phyloP scores from a whole-genome alignment of 75 land plant species.

The Sequoiadendron giganteum region DNA sequence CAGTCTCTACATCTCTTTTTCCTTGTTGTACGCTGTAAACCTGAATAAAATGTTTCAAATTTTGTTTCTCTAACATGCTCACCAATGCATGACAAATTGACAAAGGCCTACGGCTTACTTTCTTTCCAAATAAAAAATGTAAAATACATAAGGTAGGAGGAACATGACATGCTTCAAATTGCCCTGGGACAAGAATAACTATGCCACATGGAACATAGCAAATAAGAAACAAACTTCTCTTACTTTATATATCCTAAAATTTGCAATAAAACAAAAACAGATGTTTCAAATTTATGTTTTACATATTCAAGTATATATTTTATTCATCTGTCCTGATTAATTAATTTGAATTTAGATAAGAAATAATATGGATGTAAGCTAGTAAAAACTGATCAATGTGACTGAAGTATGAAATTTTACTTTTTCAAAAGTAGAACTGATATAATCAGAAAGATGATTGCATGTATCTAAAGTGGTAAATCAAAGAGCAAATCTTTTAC shows the following conservation, averaged over 20 bases:
- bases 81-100: background rate
- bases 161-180: background rate
- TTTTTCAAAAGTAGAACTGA: background rate
- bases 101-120: background rate
- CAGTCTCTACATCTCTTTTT: conserved; percentile 92
- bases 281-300: background rate
- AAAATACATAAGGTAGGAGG: background rate
- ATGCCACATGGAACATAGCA: background rate
- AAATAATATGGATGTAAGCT: background rate
- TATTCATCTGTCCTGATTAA: background rate
- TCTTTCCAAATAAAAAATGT: background rate
- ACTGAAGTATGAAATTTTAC: background rate
- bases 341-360: background rate
- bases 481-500: background rate
- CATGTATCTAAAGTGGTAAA: background rate
- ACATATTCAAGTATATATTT: background rate
- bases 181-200: background rate
- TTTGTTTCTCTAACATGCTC: conserved; percentile 4
- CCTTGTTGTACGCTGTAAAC: conserved; percentile 96
- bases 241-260: background rate
- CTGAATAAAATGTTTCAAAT: conserved; percentile 29
- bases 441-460: background rate
- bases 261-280: background rate
- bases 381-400: background rate
- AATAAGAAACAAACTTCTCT: background rate